Conservation (phyloP, 2,329 filamentous ascomycete species). For the Aspergillus hortae region DNA sequence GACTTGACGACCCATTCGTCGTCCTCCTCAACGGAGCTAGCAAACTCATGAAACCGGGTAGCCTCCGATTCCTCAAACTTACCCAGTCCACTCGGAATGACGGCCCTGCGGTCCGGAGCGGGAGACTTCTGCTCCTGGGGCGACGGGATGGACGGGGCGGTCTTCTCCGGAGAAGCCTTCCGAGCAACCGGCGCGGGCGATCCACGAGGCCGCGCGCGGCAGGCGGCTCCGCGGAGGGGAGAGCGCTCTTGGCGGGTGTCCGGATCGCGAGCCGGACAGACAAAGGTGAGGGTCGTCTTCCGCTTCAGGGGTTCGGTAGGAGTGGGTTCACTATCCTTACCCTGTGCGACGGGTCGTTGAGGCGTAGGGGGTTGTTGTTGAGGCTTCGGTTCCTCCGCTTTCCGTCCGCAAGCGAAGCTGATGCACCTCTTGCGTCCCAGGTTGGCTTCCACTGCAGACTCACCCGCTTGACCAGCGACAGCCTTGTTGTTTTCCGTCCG, state of each 20-base stretch:
- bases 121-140: slow-evolving; percentile 11
- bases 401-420: slow-evolving; percentile 80
- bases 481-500: slow-evolving; percentile 20
- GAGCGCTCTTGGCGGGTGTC: slow-evolving; percentile 26
- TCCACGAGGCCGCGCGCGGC: slow-evolving; percentile 30
- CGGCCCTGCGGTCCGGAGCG: slow-evolving; percentile 20
- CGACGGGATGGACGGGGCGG: slow-evolving; percentile 4
- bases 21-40: slow-evolving; percentile 72
- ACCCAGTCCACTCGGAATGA: slow-evolving; percentile 35
- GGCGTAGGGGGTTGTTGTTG: slow-evolving; percentile 19
- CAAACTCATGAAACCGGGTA: slow-evolving; percentile 80
- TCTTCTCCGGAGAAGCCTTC: slow-evolving; percentile 22
- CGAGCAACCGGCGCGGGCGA: slow-evolving; percentile 40
- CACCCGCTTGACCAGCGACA: slow-evolving; percentile 36
- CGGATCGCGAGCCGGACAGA: slow-evolving; percentile 39
- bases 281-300: slow-evolving; percentile 46
- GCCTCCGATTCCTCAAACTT: slow-evolving; percentile 42
- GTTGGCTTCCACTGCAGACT: slow-evolving; percentile 59
- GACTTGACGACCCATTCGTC: slow-evolving; percentile 87
- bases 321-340: slow-evolving; percentile 11
- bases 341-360: slow-evolving; percentile 22
- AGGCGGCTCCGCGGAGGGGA: slow-evolving; percentile 18
- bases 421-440: slow-evolving; percentile 82
- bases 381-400: slow-evolving; percentile 47
- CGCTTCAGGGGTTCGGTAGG: slow-evolving; percentile 36